phyloP scores from a whole-genome alignment of 495 filamentous ascomycete genomes.

The Polyplosphaeria fusca region DNA sequence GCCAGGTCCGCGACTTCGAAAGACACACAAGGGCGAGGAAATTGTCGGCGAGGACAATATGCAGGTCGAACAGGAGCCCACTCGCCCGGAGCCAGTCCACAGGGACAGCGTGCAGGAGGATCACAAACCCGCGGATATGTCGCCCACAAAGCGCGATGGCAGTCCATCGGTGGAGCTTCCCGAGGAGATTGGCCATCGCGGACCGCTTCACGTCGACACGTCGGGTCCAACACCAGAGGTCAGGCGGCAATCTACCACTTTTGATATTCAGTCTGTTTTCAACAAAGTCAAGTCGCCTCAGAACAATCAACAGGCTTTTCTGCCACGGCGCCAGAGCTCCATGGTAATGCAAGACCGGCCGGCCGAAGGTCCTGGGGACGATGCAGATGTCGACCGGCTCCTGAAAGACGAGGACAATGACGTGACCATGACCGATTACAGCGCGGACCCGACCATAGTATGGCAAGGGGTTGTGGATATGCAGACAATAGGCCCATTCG shows the following conservation, averaged over 20 bases:
- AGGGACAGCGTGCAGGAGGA: conserved; percentile 28
- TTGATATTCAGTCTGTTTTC: conserved; percentile 71
- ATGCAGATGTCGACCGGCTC: conserved; percentile 87
- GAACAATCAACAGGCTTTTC: conserved; percentile 41
- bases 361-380: conserved; percentile 56
- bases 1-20: conserved; percentile 74
- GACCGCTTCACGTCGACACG: conserved; percentile 30
- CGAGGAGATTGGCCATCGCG: conserved; percentile 25
- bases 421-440: conserved; percentile 63
- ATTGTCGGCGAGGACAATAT: conserved; percentile 67
- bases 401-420: conserved; percentile 80
- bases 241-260: conserved; percentile 45
- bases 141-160: conserved; percentile 15
- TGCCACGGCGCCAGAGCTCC: conserved; percentile 49
- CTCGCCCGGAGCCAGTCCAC: conserved; percentile 2
- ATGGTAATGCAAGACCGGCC: conserved; percentile 43
- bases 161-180: conserved; percentile 34
- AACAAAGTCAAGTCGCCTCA: conserved; percentile 59
- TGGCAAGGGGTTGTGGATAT: conserved; percentile 82
- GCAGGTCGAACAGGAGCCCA: conserved; percentile 2
- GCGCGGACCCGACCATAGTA: conserved; percentile 59
- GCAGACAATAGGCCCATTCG: conserved; percentile 70
- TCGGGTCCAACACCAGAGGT: background rate
- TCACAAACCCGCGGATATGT: background rate
- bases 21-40: conserved; percentile 95